Evolutionary conservation across 768 basidiomycete species (phyloP).

Genomic region (Butyriboletus loyo): DNA sequence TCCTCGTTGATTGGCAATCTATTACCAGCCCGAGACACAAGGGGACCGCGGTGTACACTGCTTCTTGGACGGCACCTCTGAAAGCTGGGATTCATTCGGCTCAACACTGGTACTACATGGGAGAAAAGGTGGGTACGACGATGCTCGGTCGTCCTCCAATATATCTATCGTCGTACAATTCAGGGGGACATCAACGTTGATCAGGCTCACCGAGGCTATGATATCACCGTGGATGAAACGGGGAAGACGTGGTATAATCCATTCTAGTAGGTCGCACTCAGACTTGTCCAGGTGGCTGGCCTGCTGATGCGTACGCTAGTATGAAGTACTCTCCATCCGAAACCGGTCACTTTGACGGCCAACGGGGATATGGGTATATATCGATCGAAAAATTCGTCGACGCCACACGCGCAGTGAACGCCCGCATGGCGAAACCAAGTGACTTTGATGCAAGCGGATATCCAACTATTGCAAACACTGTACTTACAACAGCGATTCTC

Average conservation of each 20-base stretch:
- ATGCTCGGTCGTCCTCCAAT: neutral
- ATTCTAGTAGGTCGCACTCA: constrained; percentile 69
- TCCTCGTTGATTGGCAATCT: constrained; percentile 92
- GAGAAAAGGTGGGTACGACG: constrained; percentile 60
- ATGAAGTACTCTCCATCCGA: constrained; percentile 95
- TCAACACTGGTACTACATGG: constrained; percentile 96
- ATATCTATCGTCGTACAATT: neutral
- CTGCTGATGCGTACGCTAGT: constrained; percentile 37
- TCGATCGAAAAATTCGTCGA: constrained; percentile 93
- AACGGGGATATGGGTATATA: constrained; percentile 88
- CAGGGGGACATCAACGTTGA: constrained; percentile 91
- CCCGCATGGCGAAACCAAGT: constrained; percentile 56
- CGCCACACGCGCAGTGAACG: constrained; percentile 76
- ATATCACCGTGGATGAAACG: constrained; percentile 79
- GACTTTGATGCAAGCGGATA: constrained; percentile 79
- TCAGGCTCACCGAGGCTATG: constrained; percentile 93
- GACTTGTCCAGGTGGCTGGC: neutral
- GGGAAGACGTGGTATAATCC: constrained; percentile 89
- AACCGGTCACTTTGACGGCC: constrained; percentile 91
- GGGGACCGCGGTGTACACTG: constrained; percentile 90
- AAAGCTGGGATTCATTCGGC: constrained; percentile 87
- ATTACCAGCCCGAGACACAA: constrained; percentile 67
- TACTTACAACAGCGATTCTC: constrained; percentile 83
- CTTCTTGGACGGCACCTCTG: constrained; percentile 91
- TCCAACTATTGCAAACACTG: constrained; percentile 87